Conservation (phyloP, 305 asterid species). For the Lippia alba region DNA sequence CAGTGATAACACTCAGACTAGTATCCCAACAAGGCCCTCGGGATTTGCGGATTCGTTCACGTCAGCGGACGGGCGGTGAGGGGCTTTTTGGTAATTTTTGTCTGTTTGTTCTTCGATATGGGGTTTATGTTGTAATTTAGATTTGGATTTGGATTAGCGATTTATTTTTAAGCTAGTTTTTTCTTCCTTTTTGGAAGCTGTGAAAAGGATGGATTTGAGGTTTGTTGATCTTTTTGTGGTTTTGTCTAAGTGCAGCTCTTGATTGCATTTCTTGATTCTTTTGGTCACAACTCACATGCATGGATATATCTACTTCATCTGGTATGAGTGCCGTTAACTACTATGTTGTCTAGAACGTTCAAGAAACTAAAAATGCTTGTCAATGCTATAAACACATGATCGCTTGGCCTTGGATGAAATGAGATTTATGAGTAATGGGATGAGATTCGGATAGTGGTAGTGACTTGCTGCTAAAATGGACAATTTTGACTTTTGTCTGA, state of each 20-base stretch:
- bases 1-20: slow-evolving; percentile 81
- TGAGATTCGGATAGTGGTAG: too few relatives aligned
- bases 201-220: slow-evolving; percentile 31
- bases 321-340: not conserved
- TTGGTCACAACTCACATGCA: not conserved
- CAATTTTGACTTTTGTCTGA: too few relatives aligned
- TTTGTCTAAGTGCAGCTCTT: slow-evolving; percentile 4
- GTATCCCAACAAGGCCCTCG: slow-evolving; percentile 83
- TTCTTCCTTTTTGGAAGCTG: not conserved
- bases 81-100: slow-evolving; percentile 18
- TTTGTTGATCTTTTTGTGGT: slow-evolving; percentile 22
- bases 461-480: too few relatives aligned
- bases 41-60: slow-evolving; percentile 88
- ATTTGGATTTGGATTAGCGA: slow-evolving; percentile 23
- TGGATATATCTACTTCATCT: slow-evolving; percentile 13
- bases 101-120: not conserved
- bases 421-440: too few relatives aligned
- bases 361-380: not conserved
- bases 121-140: slow-evolving; percentile 30
- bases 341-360: not conserved
- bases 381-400: not conserved
- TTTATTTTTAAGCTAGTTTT: slow-evolving; percentile 14
- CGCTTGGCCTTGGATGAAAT: too few relatives aligned
- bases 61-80: slow-evolving; percentile 82
- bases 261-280: not conserved